A percentile compares a stretch with the other conserved stretches of the same genome.
phyloP scores from a whole-genome alignment of 2,329 filamentous ascomycete genomes.

The Aureobasidium sp. region DNA sequence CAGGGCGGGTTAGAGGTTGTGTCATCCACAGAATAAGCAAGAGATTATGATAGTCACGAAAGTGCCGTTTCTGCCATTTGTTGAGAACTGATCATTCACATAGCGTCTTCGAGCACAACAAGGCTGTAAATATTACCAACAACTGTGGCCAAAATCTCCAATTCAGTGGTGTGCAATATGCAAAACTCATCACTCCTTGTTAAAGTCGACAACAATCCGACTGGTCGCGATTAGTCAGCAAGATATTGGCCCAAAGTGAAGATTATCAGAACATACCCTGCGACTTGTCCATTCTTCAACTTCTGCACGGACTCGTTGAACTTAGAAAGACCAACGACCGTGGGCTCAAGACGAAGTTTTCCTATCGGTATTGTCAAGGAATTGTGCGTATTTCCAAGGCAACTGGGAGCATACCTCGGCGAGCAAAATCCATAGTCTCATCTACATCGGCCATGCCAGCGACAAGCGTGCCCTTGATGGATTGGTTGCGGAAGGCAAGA shows the following conservation, averaged over 20 bases:
- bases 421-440: conserved; percentile 43
- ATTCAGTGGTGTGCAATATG: background rate
- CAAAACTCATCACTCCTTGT: conserved; percentile 24
- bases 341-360: conserved; percentile 24
- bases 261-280: conserved; percentile 28
- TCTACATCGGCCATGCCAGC: conserved; percentile 43
- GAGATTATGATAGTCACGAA: too few relatives aligned
- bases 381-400: conserved; percentile 23
- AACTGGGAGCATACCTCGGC: conserved; percentile 40
- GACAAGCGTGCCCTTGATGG: conserved; percentile 35
- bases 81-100: too few relatives aligned
- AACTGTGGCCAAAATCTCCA: background rate
- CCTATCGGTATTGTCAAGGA: background rate
- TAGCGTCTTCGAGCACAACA: too few relatives aligned
- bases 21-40: too few relatives aligned
- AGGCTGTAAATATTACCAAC: background rate
- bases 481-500: conserved; percentile 30
- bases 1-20: too few relatives aligned
- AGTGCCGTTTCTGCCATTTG: too few relatives aligned
- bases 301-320: conserved; percentile 47
- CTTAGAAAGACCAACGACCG: conserved; percentile 41
- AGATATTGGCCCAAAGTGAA: too few relatives aligned
- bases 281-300: conserved; percentile 43
- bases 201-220: conserved; percentile 48
- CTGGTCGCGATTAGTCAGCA: background rate